Base-by-base conservation (phyloP, 495 filamentous ascomycete genomes). In the Aspergillus baeticus region DNA sequence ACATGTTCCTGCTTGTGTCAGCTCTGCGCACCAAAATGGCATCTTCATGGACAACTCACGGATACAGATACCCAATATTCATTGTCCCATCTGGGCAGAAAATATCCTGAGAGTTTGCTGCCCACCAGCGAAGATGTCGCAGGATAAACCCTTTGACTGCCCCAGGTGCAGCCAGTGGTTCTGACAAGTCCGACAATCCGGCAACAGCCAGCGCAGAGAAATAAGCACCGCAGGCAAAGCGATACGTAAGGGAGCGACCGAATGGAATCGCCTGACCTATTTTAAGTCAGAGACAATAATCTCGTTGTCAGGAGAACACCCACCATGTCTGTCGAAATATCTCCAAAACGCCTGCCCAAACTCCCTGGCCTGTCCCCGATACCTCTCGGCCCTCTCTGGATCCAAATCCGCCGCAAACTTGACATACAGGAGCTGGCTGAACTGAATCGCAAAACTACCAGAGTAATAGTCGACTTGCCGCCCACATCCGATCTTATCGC, bases 401-500 rank as follows among this genome's bases (percentile, higher is more conserved):
- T 54, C 51, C n/a, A 54, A 15, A 10, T 10, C 38, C n/a, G n/a
- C 38, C 29, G 51, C 51, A 36, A 45, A 54, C 17, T 44, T 54
- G 0, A 17, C 26, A 45, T 54, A 54, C 17, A 54, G 41, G 23
- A 54, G 15, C 51, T 54, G 51, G 38, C 51, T 54, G 15, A 54
- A 54, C 41, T 54, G 51, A 7, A 54, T 54, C 11, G 51, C 51
- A 17, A 54, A 54, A 14, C 51, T 54, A 3, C 51, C 51, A 2
- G 51, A 54, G 23, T 54, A 54, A 45, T 54, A 54, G 15, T 54
- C 51, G 2, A 43, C 41, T 39, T 54, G 51, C 17, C 51, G 26
- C 2, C 51, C 51, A 22, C 39, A 18, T 1, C 51, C 51, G 10
- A 54, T 21, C 29, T 8, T 2, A 23, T 54, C 51, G 1, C 51